Conservation (phyloP, 495 filamentous ascomycete species). For the Annulohypoxylon maeteangense region DNA sequence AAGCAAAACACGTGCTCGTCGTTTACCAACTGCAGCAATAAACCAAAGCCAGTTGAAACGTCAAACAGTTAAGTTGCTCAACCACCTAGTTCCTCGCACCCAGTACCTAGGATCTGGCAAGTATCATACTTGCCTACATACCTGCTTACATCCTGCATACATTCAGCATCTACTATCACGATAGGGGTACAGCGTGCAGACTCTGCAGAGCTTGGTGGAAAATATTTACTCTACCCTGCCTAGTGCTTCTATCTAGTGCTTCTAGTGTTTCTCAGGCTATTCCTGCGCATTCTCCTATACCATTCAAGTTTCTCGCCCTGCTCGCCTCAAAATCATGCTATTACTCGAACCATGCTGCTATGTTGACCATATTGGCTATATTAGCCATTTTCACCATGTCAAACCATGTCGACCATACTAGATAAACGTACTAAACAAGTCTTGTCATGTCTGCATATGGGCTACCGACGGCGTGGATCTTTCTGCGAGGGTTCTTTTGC, state of each 20-base stretch:
- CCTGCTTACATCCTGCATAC: neutral
- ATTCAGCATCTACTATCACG: neutral
- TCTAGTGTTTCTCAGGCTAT: neutral
- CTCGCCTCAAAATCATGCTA: conserved; percentile 11
- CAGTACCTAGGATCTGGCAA: too few relatives aligned
- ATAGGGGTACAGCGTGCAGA: too few relatives aligned
- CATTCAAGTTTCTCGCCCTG: neutral
- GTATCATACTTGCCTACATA: neutral
- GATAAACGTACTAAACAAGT: neutral
- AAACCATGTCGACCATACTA: too few relatives aligned
- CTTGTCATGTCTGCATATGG: neutral
- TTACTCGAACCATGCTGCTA: conserved; percentile 19
- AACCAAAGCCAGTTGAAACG: too few relatives aligned
- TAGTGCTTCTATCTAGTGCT: neutral
- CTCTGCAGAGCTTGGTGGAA: too few relatives aligned
- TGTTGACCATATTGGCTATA: too few relatives aligned
- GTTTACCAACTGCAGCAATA: too few relatives aligned
- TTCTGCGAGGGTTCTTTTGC: neutral
- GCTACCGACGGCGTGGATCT: conserved; percentile 22
- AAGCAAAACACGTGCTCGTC: neutral
- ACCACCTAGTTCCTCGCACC: too few relatives aligned
- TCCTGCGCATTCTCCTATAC: neutral
- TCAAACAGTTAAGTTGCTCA: too few relatives aligned
- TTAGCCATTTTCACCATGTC: too few relatives aligned
- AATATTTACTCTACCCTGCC: conserved; percentile 11